Base-by-base conservation (phyloP, 345 rosid species). In the Sisymbrium irio region DNA sequence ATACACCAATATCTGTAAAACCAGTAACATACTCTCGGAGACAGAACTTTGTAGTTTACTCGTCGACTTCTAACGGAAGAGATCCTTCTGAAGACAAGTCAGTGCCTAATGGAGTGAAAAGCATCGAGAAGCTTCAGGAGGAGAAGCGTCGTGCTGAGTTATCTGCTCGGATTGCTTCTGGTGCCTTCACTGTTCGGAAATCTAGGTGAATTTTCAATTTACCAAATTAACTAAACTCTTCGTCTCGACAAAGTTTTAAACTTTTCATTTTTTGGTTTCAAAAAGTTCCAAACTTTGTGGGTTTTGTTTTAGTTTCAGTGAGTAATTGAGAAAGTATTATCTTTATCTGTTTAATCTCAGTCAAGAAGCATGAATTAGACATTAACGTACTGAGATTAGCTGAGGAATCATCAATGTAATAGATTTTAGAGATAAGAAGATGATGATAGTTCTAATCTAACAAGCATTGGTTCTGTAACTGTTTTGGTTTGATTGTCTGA, bases 131-230 rank as follows among this genome's bases (percentile, higher is more conserved):
- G 79, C 72, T 77, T 65, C 81, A 82, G 15, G 88, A 88, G 25
- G 89, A 89, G 80, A 89, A 85, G 71, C 90, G 88, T 59, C 86
- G 88, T 5, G 94, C 87, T 33, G 84, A 91, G 73, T 77, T 93
- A 76, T 89, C 94, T 59, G 84, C 88, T 39, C 80, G 89, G 54
- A 93, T 91, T 78, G 89, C 96, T 80, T 85, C 97, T 28, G 96
- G 97, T 39, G 97, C 85, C 14, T 93, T 93, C 80, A 91, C 92
- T 5, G 89, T 88, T 0, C 74, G 71, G 27, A 73, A 83, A 76
- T 66, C 89, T 66, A 80, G 92, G 98, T 90, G 82, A 50, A n/a
- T 58, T 55, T 7, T 42, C 2, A 22, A 11, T 22, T n/a, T 0
- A 35, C 15, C 54, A 25, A 32, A 7, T 4, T 14, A 27, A 10